These are phyloP conservation scores for Curvularia eragrostidis DNA, from an alignment of 2,329 filamentous ascomycete species.

Conservation along the genomic window DNA sequence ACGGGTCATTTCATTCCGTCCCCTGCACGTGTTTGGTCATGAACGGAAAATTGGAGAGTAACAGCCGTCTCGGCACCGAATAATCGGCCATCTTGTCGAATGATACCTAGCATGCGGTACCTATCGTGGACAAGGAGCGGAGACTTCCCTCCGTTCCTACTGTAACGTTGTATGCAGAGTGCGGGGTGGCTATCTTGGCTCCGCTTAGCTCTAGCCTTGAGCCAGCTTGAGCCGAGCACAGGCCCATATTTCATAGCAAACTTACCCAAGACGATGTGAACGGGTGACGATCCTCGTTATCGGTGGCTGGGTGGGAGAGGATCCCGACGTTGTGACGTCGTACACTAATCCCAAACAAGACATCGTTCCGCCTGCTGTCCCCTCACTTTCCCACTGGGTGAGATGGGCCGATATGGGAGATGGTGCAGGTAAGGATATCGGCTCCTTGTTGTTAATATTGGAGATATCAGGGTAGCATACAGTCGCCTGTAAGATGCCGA, in stretches of 20 bases:
- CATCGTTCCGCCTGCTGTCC: slow-evolving; percentile 9
- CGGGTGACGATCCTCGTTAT: slow-evolving; percentile 7
- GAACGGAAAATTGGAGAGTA: slow-evolving; percentile 15
- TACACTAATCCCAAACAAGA: not conserved
- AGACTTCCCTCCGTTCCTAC: slow-evolving; percentile 22
- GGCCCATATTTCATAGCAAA: slow-evolving; percentile 2
- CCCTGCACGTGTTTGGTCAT: slow-evolving; percentile 7
- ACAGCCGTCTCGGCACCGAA: slow-evolving; percentile 16
- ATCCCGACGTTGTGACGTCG: slow-evolving; percentile 9
- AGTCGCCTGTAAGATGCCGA: not conserved
- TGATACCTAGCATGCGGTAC: slow-evolving; percentile 4
- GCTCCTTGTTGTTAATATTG: too few relatives aligned
- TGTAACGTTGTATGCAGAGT: slow-evolving; percentile 17
- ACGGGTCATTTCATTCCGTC: slow-evolving; percentile 14
- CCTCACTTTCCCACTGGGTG: slow-evolving; percentile 8
- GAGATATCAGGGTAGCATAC: not conserved
- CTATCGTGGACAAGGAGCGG: slow-evolving; percentile 16
- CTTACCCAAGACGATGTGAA: slow-evolving; percentile 1
- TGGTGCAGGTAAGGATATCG: not conserved
- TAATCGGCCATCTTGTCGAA: slow-evolving; percentile 11
- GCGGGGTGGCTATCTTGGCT: slow-evolving; percentile 34
- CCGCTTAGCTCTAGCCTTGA: slow-evolving; percentile 16
- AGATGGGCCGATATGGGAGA: not conserved
- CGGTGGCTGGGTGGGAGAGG: not conserved
- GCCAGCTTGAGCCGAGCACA: not conserved